Percentiles rank a stretch among this genome's conserved stretches.
These are phyloP conservation scores for Daldinia vernicosa DNA, from an alignment of 495 filamentous ascomycete genomes.

Conservation along the genomic window DNA sequence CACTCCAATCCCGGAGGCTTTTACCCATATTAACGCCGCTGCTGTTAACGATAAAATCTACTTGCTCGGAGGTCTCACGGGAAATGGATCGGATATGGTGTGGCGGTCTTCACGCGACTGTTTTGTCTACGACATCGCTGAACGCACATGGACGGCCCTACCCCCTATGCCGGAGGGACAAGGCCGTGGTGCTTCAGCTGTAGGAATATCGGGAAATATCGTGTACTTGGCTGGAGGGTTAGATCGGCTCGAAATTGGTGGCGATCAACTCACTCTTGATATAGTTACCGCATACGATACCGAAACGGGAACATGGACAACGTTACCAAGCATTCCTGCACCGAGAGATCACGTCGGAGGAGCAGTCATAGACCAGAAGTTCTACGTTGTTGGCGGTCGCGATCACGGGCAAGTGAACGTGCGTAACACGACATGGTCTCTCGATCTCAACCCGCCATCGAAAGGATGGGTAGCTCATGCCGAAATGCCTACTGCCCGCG, in stretches of 20 bases:
- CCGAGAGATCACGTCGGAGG: slow-evolving; percentile 47
- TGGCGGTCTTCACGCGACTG: slow-evolving; percentile 33
- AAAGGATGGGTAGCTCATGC: slow-evolving; percentile 40
- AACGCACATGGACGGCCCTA: not conserved
- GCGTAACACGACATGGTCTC: slow-evolving; percentile 48
- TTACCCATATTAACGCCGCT: not conserved
- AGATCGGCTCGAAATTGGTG: not conserved
- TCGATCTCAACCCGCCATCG: slow-evolving; percentile 42
- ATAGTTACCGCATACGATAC: not conserved
- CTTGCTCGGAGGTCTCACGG: slow-evolving; percentile 48
- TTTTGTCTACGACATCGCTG: not conserved
- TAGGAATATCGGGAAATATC: not conserved
- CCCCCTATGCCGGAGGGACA: not conserved
- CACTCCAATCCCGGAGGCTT: slow-evolving; percentile 21
- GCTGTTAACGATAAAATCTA: slow-evolving; percentile 51
- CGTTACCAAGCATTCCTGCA: slow-evolving; percentile 41
- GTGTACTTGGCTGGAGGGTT: not conserved
- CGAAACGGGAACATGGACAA: not conserved
- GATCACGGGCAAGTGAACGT: slow-evolving; percentile 41
- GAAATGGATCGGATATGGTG: slow-evolving; percentile 9
- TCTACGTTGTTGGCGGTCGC: slow-evolving; percentile 54
- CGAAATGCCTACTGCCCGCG: slow-evolving; percentile 48
- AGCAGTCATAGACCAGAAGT: slow-evolving; percentile 43
- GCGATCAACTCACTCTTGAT: not conserved
- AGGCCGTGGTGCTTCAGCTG: not conserved